A percentile compares a stretch with the other conserved stretches of the same genome.
These are phyloP conservation scores for Jacaranda copaia DNA, from an alignment of 257 asterid species.

Conservation along the genomic window DNA sequence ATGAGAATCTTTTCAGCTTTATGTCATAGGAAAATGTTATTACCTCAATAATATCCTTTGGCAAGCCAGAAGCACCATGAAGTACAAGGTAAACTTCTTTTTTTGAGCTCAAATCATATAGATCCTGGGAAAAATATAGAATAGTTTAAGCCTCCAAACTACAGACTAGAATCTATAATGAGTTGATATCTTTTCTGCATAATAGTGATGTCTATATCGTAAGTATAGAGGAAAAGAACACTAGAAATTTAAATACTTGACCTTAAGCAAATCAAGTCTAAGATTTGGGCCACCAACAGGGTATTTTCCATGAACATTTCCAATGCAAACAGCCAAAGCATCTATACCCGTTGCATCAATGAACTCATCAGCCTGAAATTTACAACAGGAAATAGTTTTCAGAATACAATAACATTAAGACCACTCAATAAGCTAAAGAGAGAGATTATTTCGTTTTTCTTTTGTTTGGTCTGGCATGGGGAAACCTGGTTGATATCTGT, in stretches of 20 bases:
- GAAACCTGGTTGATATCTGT: constrained; percentile 87
- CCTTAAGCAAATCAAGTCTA: constrained; percentile 94
- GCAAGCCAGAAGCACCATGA: constrained; percentile 97
- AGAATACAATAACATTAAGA: constrained; percentile 23
- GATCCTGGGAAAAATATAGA: constrained; percentile 56
- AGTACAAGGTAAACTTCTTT: constrained; percentile 87
- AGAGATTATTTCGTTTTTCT: not conserved
- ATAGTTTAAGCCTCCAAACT: too few species aligned
- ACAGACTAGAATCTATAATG: too few species aligned
- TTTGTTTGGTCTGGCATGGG: not conserved
- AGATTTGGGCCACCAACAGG: constrained; percentile 88
- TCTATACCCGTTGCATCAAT: constrained; percentile 85
- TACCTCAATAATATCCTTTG: constrained; percentile 81
- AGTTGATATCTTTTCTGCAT: too few species aligned
- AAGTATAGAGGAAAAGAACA: too few species aligned
- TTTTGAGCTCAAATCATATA: constrained; percentile 67
- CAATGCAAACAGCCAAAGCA: constrained; percentile 97
- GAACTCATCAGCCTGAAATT: constrained; percentile 91
- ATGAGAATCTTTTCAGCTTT: not conserved
- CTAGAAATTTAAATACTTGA: constrained; percentile 38
- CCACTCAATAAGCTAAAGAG: constrained; percentile 4
- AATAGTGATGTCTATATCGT: too few species aligned
- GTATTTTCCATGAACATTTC: constrained; percentile 96
- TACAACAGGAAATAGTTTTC: constrained; percentile 20
- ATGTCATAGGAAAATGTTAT: not conserved